phyloP scores from a whole-genome alignment of 345 rosid genomes.

The Populus euphratica region DNA sequence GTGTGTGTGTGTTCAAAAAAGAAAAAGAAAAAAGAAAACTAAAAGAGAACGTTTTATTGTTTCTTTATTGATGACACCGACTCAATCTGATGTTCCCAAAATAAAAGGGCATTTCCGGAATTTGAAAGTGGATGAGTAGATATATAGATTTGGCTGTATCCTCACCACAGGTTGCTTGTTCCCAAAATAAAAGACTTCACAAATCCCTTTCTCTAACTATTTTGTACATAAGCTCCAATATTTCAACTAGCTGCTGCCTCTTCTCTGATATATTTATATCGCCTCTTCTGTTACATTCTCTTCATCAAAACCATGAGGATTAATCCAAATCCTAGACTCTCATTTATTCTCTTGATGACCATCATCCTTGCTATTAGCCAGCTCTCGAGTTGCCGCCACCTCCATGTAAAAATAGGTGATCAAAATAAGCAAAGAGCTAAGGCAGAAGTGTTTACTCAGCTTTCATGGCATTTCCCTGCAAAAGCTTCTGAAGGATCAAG shows the following conservation, averaged over 20 bases:
- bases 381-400: conserved; percentile 25
- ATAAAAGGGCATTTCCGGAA: conserved; percentile 11
- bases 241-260: background rate
- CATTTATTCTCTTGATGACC: conserved; percentile 16
- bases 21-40: too few relatives aligned
- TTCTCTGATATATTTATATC: background rate
- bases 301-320: conserved; percentile 13
- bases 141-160: conserved; percentile 11
- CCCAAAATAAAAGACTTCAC: conserved; percentile 6
- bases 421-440: conserved; percentile 5
- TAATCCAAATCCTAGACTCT: conserved; percentile 8
- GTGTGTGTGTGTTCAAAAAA: too few relatives aligned
- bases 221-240: background rate
- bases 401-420: background rate
- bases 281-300: background rate
- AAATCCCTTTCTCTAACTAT: background rate
- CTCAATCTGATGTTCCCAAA: too few relatives aligned
- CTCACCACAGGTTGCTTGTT: conserved; percentile 13
- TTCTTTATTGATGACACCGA: too few relatives aligned
- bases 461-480: conserved; percentile 30
- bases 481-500: conserved; percentile 17
- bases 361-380: conserved; percentile 16
- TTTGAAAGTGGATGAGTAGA: background rate
- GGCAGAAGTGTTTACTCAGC: background rate
- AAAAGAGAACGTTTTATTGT: too few relatives aligned